Evolutionary conservation across 257 asterid species (phyloP), one percentile per base, ranked within the genome.

Genomic region (Solanum bukasovii): DNA sequence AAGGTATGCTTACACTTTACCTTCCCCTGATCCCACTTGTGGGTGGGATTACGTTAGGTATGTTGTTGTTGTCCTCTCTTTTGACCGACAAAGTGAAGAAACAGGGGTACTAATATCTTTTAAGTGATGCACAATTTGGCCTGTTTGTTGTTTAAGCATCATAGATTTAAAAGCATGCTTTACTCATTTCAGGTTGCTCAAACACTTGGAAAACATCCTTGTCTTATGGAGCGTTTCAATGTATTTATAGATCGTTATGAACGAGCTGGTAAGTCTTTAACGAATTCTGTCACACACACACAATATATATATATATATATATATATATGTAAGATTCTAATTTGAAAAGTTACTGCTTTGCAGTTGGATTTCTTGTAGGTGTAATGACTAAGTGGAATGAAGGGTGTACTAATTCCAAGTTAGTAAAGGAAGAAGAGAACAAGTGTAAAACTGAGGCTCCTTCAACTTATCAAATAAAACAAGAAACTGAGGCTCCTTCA

Each of bases 291-390:
- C 79, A 72, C 13, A 7, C 31, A 7, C 31, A 56, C 11, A 74
- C 78, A 71, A 20, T 7, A 56, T 1, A 74, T 13, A 49, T 1
- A 20, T 7, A 56, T 1, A 74, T 13, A 49, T 1, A 5, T 13
- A 25, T 67, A 25, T 29, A 31, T 13, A 33, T 35, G 40, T 72
- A 75, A 18, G 25, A 18, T 59, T 59, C 67, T 20, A 59, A 59
- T 59, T 20, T 59, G 67, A 59, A 18, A 7, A 2, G 25, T 1
- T 56, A 59, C 25, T 59, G 67, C 67, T 84, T 77, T 88, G 89
- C 95, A 95, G 99, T 95, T 93, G 99, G 99, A 75, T 96, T 93
- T 93, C 96, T 97, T 87, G 95, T 94, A 87, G 99, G 98, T 90
- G 98, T 96, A 52, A 93, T 96, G 94, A 95, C 97, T 83, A 86